These are phyloP conservation scores for Populus tremula DNA, from an alignment of 345 rosid genomes.

Conservation along the genomic window DNA sequence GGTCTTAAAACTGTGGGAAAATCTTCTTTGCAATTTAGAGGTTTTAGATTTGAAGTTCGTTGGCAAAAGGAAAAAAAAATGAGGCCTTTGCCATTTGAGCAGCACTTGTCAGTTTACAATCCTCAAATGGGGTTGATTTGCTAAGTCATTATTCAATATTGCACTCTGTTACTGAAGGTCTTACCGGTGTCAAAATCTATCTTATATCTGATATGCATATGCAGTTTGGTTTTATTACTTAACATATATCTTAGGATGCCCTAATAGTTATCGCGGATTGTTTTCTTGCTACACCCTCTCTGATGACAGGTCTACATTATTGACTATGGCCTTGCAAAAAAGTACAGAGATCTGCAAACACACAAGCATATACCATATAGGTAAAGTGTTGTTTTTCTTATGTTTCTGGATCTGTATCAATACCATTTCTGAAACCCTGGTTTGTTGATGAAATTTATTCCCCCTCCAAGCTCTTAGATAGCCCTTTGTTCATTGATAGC, in stretches of 20 bases:
- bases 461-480: neutral
- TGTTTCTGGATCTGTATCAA: neutral
- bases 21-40: neutral
- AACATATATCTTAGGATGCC: neutral
- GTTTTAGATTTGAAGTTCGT: neutral
- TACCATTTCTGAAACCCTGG: neutral
- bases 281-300: neutral
- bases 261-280: neutral
- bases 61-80: neutral
- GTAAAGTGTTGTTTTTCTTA: conserved; percentile 2
- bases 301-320: conserved; percentile 26
- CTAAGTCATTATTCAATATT: neutral
- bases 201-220: neutral
- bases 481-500: neutral
- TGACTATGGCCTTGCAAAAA: conserved; percentile 38
- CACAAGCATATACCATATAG: conserved; percentile 38
- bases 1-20: neutral
- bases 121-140: neutral
- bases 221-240: neutral
- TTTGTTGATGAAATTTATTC: neutral
- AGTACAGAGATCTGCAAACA: conserved; percentile 35
- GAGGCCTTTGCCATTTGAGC: neutral
- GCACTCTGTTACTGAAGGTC: neutral
- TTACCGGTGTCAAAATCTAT: neutral
- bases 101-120: neutral